Evolutionary conservation across 78 protist species (phyloP), one percentile per base, ranked within the genome.

Genomic region (Dictyostelium purpureum): DNA sequence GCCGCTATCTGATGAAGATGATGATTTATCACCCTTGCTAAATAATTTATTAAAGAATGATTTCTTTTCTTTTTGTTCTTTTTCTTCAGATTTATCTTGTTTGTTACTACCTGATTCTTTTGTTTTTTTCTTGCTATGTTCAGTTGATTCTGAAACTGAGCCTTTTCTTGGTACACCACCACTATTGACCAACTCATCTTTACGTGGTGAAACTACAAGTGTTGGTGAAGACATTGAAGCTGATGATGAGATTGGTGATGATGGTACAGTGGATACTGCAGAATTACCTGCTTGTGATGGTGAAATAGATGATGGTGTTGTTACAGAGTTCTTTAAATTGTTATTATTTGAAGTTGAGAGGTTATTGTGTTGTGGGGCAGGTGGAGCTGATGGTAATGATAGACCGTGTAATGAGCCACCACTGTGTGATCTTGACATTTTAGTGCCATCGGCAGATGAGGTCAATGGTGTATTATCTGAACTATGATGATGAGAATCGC

Each of bases 21-120:
- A 33, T 19, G 79, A 28, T 63, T 67, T 56, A 35, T 79, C 63
- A 2, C 63, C 76, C 14, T 61, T 47, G 7, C 77, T 75, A 66
- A 85, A 85, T 1, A 85, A 33, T 35, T 85, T 85, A 54, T 73
- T 73, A 18, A 85, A 85, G 51, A 73, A 85, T 24, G 92, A 85
- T 45, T 73, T 77, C 69, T 85, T 85, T 16, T 49, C 82, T 42
- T 47, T 31, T 5, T 65, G 51, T 19, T 51, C 79, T 33, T 70
- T 54, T 21, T 82, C 63, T 45, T 78, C 47, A 40, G 9, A 24
- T 16, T 57, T 52, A 33, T 63, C 38, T 18, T 70, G 24, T 33
- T 85, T 61, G 19, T 45, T 24, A 10, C 49, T 81, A n/a, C 52
- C 16, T 66, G 10, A 14, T 37, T 16, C 38, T 63, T 63, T 18